Evolutionary conservation across 1,284 basidiomycete species (phyloP).

Genomic region (Trichosporon ovoides): DNA sequence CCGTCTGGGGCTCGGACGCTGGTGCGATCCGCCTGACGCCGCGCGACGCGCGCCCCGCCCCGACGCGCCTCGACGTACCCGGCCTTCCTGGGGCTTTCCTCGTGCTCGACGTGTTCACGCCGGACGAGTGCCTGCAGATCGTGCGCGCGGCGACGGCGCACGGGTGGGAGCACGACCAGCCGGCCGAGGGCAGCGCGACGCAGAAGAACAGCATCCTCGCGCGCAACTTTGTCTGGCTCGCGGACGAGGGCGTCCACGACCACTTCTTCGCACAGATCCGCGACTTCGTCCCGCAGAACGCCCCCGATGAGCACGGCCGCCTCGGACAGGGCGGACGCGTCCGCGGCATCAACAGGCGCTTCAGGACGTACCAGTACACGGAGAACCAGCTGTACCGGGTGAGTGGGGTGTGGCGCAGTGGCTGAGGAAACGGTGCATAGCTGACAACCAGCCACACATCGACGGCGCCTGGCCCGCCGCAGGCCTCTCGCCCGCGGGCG

Average conservation of each 20-base stretch:
- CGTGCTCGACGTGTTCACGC: slow-evolving; percentile 53
- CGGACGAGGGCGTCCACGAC: slow-evolving; percentile 51
- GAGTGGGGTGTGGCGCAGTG: too few species aligned
- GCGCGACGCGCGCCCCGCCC: slow-evolving; percentile 16
- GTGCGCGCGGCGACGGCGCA: slow-evolving; percentile 52
- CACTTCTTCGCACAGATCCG: slow-evolving; percentile 52
- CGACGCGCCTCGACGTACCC: slow-evolving; percentile 42
- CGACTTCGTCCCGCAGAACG: slow-evolving; percentile 47
- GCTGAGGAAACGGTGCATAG: slow-evolving; percentile 3
- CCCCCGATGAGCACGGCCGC: slow-evolving; percentile 34
- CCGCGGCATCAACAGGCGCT: slow-evolving; percentile 54
- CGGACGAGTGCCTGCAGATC: slow-evolving; percentile 52
- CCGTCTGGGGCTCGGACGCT: slow-evolving; percentile 52
- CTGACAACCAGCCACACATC: slow-evolving; percentile 49
- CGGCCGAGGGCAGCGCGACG: slow-evolving; percentile 51
- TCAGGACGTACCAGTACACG: slow-evolving; percentile 55
- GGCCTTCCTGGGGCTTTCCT: slow-evolving; percentile 53
- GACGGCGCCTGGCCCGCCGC: slow-evolving; percentile 58
- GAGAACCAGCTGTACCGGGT: slow-evolving; percentile 54
- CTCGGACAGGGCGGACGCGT: slow-evolving; percentile 49
- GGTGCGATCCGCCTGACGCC: slow-evolving; percentile 50
- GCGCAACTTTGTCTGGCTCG: slow-evolving; percentile 57
- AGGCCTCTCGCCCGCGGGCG: slow-evolving; percentile 51
- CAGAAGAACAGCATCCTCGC: slow-evolving; percentile 53
- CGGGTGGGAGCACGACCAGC: slow-evolving; percentile 55